Base-by-base conservation (phyloP, 345 rosid genomes). In the Heritiera littoralis region DNA sequence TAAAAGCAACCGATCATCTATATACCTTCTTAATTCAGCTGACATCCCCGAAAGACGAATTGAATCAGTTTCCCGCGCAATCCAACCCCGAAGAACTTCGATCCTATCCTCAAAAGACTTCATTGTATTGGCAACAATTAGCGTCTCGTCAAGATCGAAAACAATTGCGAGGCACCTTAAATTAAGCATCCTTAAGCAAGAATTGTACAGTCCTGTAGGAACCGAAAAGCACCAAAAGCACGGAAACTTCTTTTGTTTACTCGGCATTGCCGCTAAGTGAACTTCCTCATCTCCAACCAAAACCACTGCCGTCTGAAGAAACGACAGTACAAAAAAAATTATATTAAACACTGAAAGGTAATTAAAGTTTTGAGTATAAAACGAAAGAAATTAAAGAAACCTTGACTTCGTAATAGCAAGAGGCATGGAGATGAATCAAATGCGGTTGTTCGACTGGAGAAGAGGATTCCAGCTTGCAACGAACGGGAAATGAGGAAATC, bases 221-320 rank as follows among this genome's bases (percentile, higher is more conserved):
- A 90, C 91, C 3, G 94, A 86, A 84, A 88, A 94, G 87, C 99
- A 97, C 98, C 99, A 94, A 78, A 97, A 97, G 77, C 98, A 93
- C 1, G 99, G 99, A 81, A 92, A 94, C 90, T 92, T 93, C 93
- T 94, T 97, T 83, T 93, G 87, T 87, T 91, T 97, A 85, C 99
- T 97, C 32, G 98, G 98, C 99, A 94, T 97, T 85, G 99, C 98
- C 82, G 92, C 98, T 79, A 97, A 88, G 79, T 97, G 99, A 78
- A 94, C 84, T 88, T 97, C 98, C 80, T 94, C 97, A 56, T 88
- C 89, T 69, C 95, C 98, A 75, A 90, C 82, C 80, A 93, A 68
- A 63, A 91, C 97, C 64, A 93, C 93, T 1, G 99, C 99, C 60
- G 99, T 94, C 99, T 92, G 67, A 23, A 77, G 14, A 66, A 61